Conservation (phyloP, 805 yeast genomes). For the Ogataea pilisensis region DNA sequence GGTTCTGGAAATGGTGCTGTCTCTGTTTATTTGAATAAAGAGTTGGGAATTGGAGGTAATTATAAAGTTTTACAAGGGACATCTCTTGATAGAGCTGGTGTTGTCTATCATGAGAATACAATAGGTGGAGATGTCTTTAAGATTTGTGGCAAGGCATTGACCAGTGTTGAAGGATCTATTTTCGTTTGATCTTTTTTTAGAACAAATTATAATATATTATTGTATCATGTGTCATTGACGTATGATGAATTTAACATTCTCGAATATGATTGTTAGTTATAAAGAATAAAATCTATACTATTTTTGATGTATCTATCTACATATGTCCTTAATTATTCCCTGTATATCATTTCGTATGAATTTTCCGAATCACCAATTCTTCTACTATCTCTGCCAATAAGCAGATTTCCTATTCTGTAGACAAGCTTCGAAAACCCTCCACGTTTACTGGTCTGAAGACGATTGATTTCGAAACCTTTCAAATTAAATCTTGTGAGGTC, state of each 20-base stretch:
- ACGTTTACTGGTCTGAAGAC: neutral
- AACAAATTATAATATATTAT: neutral
- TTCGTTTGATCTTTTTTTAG: neutral
- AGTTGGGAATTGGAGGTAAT: neutral
- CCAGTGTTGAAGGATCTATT: neutral
- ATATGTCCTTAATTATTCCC: neutral
- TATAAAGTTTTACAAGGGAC: neutral
- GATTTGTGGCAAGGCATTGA: neutral
- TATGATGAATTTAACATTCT: too few species aligned
- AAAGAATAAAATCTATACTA: neutral
- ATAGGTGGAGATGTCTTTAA: neutral
- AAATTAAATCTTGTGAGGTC: neutral
- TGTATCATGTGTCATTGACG: too few species aligned
- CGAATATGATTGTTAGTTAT: neutral
- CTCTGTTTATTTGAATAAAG: neutral
- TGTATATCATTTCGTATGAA: neutral
- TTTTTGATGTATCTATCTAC: neutral
- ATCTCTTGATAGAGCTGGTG: neutral
- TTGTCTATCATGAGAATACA: neutral
- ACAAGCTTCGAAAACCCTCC: neutral
- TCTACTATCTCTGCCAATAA: neutral
- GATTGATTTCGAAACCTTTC: neutral
- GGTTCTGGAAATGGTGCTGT: slow-evolving; percentile 42
- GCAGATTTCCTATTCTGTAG: neutral
- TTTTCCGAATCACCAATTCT: neutral